Evolutionary conservation across 1,284 basidiomycete genomes (phyloP).

Genomic region (Porodaedalea pini): DNA sequence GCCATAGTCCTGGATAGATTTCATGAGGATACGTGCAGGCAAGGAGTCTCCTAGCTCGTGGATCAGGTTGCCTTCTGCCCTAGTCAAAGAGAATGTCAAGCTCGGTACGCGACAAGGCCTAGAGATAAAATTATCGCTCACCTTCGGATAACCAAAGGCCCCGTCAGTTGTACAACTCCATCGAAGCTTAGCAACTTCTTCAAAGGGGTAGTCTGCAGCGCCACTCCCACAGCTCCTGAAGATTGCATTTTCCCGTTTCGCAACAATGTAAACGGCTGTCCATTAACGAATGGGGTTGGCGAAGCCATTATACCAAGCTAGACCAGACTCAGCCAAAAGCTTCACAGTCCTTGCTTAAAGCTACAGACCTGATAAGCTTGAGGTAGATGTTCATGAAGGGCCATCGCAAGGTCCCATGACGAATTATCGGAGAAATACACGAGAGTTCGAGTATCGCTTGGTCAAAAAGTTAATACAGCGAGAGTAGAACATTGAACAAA

Average conservation of each 20-base stretch:
- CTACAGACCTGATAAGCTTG: constrained; percentile 3
- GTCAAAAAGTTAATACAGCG: not conserved
- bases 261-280: constrained; percentile 16
- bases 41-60: constrained; percentile 16
- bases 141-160: constrained; percentile 11
- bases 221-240: constrained; percentile 17
- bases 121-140: not conserved
- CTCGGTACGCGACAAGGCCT: not conserved
- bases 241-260: constrained; percentile 18
- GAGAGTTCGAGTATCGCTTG: constrained; percentile 9
- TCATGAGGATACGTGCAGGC: constrained; percentile 16
- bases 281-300: constrained; percentile 20
- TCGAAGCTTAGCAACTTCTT: constrained; percentile 1
- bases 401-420: constrained; percentile 5
- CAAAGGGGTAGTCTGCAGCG: not conserved
- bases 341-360: not conserved
- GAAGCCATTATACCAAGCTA: constrained; percentile 19
- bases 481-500: not conserved
- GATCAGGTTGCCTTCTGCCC: constrained; percentile 19
- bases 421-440: constrained; percentile 17
- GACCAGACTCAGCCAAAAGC: not conserved
- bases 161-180: constrained; percentile 9
- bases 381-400: constrained; percentile 3
- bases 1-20: constrained; percentile 12
- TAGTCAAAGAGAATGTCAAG: not conserved